Conservation (phyloP, 257 asterid genomes). For the Scutellaria galericulata region DNA sequence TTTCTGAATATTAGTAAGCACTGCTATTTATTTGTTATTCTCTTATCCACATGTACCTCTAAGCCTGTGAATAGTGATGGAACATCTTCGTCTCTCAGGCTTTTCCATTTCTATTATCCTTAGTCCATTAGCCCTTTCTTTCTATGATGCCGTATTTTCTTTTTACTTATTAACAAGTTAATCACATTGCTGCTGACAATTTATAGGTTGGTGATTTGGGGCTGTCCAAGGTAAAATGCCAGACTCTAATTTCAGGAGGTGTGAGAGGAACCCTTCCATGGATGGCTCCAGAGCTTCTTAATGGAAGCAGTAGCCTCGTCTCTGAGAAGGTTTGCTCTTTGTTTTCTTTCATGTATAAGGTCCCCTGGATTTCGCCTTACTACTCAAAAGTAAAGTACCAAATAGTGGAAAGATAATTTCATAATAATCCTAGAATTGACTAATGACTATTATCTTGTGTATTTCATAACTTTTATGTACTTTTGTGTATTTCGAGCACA, state of each 20-base stretch:
- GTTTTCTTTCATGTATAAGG: conserved; percentile 8
- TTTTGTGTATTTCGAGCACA: too few species aligned
- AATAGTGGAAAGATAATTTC: background rate
- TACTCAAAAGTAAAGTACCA: background rate
- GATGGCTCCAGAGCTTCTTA: conserved; percentile 99
- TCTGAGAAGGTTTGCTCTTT: conserved; percentile 77
- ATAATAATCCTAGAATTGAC: background rate
- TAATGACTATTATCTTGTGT: too few species aligned
- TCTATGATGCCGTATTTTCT: background rate
- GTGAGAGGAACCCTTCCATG: conserved; percentile 99
- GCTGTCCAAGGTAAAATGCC: conserved; percentile 94
- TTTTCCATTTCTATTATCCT: background rate
- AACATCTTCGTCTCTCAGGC: background rate
- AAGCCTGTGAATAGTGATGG: background rate
- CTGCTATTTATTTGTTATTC: background rate
- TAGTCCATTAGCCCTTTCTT: background rate
- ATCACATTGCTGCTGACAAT: conserved; percentile 1
- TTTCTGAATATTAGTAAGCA: background rate
- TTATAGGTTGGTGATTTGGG: conserved; percentile 98
- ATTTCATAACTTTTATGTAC: too few species aligned
- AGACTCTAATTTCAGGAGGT: conserved; percentile 94
- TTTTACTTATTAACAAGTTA: conserved; percentile 2
- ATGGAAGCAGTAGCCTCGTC: conserved; percentile 96
- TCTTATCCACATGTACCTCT: background rate
- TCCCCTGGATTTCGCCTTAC: background rate